Percentiles rank a stretch among this genome's conserved stretches.
phyloP scores from a whole-genome alignment of 345 rosid species.

The Fremontodendron californicum region DNA sequence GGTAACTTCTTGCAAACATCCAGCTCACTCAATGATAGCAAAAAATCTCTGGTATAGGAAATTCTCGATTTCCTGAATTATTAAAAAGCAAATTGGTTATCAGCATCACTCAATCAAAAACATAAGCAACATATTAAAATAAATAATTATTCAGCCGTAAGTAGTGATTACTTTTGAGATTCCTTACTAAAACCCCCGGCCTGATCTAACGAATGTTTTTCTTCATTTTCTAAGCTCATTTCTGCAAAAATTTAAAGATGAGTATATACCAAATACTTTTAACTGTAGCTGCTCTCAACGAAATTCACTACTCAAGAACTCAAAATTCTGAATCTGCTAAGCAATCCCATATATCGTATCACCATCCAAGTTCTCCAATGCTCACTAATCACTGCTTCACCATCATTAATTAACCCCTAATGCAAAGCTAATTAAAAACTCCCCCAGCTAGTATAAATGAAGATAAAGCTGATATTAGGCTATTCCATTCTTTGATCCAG shows the following conservation, averaged over 20 bases:
- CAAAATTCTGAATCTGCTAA: slow-evolving; percentile 10
- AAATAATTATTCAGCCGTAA: not conserved
- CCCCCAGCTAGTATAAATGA: slow-evolving; percentile 20
- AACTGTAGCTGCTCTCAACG: not conserved
- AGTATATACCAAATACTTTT: not conserved
- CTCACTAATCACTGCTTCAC: not conserved
- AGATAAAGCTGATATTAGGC: slow-evolving; percentile 15
- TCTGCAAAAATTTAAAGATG: slow-evolving; percentile 19
- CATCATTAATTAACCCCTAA: slow-evolving; percentile 17
- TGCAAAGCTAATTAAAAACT: slow-evolving; percentile 11
- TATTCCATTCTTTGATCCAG: slow-evolving; percentile 24
- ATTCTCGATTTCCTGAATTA: slow-evolving; percentile 57
- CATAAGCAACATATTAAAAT: not conserved
- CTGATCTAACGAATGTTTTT: slow-evolving; percentile 33
- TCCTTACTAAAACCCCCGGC: slow-evolving; percentile 30
- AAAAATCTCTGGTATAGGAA: slow-evolving; percentile 61
- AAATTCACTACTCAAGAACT: slow-evolving; percentile 7
- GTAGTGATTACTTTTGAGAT: slow-evolving; percentile 34
- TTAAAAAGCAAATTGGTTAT: not conserved
- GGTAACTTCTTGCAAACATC: slow-evolving; percentile 78
- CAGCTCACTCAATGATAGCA: slow-evolving; percentile 61
- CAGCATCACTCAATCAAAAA: not conserved
- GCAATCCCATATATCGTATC: not conserved
- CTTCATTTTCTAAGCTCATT: slow-evolving; percentile 66
- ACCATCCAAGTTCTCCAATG: not conserved